Conservation (phyloP, 2,329 filamentous ascomycete species). For the Cladorrhinum sp. region DNA sequence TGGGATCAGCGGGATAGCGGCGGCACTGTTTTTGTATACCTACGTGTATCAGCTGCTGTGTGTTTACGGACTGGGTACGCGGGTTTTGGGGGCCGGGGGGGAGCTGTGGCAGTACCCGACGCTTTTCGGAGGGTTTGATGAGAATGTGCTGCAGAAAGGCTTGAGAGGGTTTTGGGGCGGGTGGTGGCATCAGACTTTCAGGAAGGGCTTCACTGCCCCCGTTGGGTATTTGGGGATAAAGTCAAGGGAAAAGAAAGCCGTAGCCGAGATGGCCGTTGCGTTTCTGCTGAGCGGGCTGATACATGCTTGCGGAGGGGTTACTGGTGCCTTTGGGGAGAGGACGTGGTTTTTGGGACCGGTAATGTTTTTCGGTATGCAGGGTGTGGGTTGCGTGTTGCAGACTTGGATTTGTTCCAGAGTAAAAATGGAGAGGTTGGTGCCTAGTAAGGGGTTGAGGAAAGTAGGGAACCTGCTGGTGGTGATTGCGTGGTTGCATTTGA, state of each 20-base stretch:
- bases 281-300: constrained; percentile 67
- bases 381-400: constrained; percentile 64
- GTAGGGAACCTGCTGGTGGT: constrained; percentile 60
- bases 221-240: constrained; percentile 46
- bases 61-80: constrained; percentile 29
- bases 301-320: constrained; percentile 68
- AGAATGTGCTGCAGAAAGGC: constrained; percentile 62
- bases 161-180: constrained; percentile 78
- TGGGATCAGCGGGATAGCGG: constrained; percentile 54
- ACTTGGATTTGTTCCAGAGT: constrained; percentile 34
- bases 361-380: constrained; percentile 71
- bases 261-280: constrained; percentile 44
- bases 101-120: constrained; percentile 54
- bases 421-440: constrained; percentile 13
- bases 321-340: constrained; percentile 50
- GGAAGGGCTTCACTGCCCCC: constrained; percentile 65
- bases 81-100: constrained; percentile 47
- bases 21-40: constrained; percentile 60
- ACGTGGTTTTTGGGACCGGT: constrained; percentile 52
- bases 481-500: constrained; percentile 65
- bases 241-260: constrained; percentile 30
- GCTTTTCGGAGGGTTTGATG: constrained; percentile 51
- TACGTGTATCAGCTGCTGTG: constrained; percentile 37
- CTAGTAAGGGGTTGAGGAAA: constrained; percentile 45
- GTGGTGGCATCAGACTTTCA: constrained; percentile 92